Evolutionary conservation across 2,329 filamentous ascomycete species (phyloP).

Genomic region (Fusarium pilosicola): DNA sequence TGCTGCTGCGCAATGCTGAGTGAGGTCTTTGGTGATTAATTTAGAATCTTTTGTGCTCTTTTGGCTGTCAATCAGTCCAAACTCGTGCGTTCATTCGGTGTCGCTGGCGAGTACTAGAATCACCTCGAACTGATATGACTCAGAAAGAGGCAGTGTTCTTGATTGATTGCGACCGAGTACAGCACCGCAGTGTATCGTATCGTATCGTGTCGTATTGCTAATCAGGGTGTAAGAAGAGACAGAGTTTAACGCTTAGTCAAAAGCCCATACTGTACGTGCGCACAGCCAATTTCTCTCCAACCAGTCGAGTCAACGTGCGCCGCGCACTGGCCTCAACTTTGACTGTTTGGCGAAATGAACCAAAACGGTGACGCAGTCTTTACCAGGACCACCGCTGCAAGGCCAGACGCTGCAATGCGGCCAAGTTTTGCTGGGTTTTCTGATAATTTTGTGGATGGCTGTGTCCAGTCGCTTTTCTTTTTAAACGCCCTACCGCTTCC

Average conservation of each 20-base stretch:
- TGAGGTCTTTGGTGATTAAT: not conserved
- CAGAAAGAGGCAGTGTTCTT: constrained; percentile 35
- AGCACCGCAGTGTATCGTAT: not conserved
- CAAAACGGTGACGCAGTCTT: constrained; percentile 41
- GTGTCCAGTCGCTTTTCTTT: constrained; percentile 12
- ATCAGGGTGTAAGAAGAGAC: constrained; percentile 33
- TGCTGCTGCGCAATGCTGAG: constrained; percentile 5
- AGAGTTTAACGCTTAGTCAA: constrained; percentile 40
- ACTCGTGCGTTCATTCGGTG: not conserved
- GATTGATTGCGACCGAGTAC: not conserved
- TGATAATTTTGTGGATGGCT: constrained; percentile 26
- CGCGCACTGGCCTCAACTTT: constrained; percentile 35
- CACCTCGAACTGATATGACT: constrained; percentile 18
- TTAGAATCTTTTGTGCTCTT: not conserved
- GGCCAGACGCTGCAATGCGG: constrained; percentile 31
- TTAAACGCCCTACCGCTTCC: constrained; percentile 27
- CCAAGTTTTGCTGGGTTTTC: constrained; percentile 35
- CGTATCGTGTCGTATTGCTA: constrained; percentile 23
- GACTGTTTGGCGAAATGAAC: constrained; percentile 37
- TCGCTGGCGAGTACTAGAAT: constrained; percentile 17
- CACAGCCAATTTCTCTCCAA: constrained; percentile 30
- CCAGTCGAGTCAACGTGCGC: constrained; percentile 35
- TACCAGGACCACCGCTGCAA: constrained; percentile 33
- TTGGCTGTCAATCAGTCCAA: not conserved
- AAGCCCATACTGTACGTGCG: constrained; percentile 22